phyloP scores from a whole-genome alignment of 129 eudicot species.

The Lactuca saligna region DNA sequence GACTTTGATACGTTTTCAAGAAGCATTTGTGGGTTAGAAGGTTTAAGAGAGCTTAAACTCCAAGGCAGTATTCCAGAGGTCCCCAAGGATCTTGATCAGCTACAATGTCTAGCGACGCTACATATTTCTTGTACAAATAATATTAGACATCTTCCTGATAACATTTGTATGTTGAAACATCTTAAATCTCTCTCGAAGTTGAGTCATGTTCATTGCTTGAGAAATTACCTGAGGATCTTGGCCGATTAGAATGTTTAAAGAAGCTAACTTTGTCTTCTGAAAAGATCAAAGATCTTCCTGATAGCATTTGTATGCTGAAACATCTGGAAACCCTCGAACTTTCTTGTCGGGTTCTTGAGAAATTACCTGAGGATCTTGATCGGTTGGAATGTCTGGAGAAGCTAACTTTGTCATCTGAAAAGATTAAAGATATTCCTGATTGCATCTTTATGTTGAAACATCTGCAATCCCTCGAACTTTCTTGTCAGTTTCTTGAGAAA shows the following conservation, averaged over 20 bases:
- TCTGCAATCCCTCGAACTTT: background rate
- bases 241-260: background rate
- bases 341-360: too few relatives aligned
- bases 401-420: too few relatives aligned
- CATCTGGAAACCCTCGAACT: too few relatives aligned
- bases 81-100: background rate
- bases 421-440: too few relatives aligned
- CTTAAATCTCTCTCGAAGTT: background rate
- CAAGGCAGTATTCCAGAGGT: background rate
- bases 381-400: too few relatives aligned
- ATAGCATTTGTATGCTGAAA: too few relatives aligned
- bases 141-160: conserved; percentile 3
- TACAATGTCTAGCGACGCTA: background rate
- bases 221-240: conserved; percentile 9
- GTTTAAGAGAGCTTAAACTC: too few relatives aligned
- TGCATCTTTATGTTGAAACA: background rate
- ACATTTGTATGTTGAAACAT: background rate
- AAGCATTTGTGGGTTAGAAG: background rate
- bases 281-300: background rate
- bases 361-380: too few relatives aligned
- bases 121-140: background rate
- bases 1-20: background rate
- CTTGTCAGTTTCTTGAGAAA: background rate
- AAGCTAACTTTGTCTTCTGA: background rate
- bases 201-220: background rate